phyloP scores from a whole-genome alignment of 805 yeast species.

The Nakazawaea ernobii region DNA sequence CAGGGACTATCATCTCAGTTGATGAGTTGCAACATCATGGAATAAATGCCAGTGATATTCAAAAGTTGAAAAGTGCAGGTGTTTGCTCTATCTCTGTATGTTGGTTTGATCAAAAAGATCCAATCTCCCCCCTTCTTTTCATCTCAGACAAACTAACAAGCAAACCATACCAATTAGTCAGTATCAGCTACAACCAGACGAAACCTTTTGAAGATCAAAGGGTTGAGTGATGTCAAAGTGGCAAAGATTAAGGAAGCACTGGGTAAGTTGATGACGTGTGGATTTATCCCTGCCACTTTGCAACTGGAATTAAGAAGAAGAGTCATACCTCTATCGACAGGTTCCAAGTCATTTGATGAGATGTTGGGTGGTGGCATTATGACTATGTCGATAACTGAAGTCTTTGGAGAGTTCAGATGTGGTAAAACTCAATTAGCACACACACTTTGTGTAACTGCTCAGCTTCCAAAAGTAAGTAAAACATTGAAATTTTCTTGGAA shows the following conservation, averaged over 20 bases:
- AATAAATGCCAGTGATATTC: slow-evolving; percentile 65
- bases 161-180: slow-evolving; percentile 25
- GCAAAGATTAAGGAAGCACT: slow-evolving; percentile 75
- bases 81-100: slow-evolving; percentile 61
- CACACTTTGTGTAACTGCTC: slow-evolving; percentile 72
- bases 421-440: slow-evolving; percentile 82
- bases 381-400: slow-evolving; percentile 75
- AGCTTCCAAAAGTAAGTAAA: slow-evolving; percentile 45
- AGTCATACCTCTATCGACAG: slow-evolving; percentile 64
- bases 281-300: slow-evolving; percentile 68
- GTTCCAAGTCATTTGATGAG: slow-evolving; percentile 63
- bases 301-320: slow-evolving; percentile 61
- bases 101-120: slow-evolving; percentile 20
- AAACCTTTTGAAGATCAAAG: slow-evolving; percentile 59
- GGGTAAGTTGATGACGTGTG: slow-evolving; percentile 54
- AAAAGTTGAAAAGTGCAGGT: slow-evolving; percentile 62
- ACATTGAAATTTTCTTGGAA: background rate
- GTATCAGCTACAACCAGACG: slow-evolving; percentile 59
- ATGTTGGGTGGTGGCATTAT: slow-evolving; percentile 71
- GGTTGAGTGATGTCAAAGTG: slow-evolving; percentile 71
- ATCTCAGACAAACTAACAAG: too few relatives aligned
- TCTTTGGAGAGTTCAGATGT: slow-evolving; percentile 75
- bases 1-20: slow-evolving; percentile 29
- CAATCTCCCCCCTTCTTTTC: background rate
- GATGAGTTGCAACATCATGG: slow-evolving; percentile 62